A percentile compares a stretch with the other conserved stretches of the same genome.
Conservation (phyloP, 306 rosid species). For the Canavalia ensiformis region DNA sequence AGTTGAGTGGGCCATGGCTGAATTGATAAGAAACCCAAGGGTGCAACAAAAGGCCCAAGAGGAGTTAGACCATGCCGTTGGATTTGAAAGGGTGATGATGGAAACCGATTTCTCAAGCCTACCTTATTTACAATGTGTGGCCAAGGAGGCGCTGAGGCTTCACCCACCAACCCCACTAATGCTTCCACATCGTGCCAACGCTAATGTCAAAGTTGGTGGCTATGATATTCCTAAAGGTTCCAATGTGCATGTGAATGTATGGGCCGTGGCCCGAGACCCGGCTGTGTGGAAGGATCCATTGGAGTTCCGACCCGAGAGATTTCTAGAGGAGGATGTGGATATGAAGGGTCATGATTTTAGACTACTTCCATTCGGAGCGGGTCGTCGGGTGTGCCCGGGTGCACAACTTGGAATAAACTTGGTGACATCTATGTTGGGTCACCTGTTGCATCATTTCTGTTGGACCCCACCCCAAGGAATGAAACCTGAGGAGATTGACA, state of each 20-base stretch:
- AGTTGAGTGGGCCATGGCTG: constrained; percentile 94
- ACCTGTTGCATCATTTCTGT: constrained; percentile 78
- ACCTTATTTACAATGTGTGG: constrained; percentile 78
- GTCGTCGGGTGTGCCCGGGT: constrained; percentile 88
- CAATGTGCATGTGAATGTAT: constrained; percentile 85
- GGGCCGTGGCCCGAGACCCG: constrained; percentile 90
- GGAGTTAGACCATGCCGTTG: constrained; percentile 75
- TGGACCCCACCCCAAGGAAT: constrained; percentile 69
- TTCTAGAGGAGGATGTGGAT: constrained; percentile 86
- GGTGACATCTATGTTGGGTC: constrained; percentile 89
- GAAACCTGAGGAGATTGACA: constrained; percentile 74
- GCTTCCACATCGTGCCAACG: constrained; percentile 89
- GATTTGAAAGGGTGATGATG: constrained; percentile 68
- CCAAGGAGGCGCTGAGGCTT: constrained; percentile 80
- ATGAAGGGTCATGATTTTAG: constrained; percentile 92
- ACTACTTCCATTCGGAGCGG: constrained; percentile 85
- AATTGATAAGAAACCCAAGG: constrained; percentile 77
- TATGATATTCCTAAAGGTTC: constrained; percentile 88
- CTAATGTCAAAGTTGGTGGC: constrained; percentile 80
- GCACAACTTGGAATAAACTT: constrained; percentile 86
- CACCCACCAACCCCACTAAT: constrained; percentile 97
- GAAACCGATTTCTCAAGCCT: constrained; percentile 76
- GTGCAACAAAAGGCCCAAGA: constrained; percentile 87
- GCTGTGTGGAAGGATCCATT: constrained; percentile 70
- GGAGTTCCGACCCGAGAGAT: constrained; percentile 87